Percentiles rank a stretch among this genome's conserved stretches.
phyloP scores from a whole-genome alignment of 2,329 filamentous ascomycete species.

The Colletotrichum tropicale region DNA sequence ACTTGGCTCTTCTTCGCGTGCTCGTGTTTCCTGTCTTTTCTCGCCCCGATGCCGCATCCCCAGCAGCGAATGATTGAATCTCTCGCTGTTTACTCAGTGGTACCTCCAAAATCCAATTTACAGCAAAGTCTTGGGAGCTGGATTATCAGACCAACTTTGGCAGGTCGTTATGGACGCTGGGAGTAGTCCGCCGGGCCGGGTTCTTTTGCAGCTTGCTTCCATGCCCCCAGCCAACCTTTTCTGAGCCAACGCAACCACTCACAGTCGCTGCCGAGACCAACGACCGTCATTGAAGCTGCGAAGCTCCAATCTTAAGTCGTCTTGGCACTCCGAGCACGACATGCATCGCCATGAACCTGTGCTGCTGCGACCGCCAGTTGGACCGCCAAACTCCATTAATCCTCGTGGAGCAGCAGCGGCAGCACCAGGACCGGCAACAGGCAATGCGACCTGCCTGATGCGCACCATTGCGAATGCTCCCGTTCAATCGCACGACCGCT shows the following conservation, averaged over 20 bases:
- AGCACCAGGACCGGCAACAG: background rate
- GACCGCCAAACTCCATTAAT: background rate
- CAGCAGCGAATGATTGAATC: background rate
- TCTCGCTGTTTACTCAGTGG: background rate
- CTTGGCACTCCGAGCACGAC: constrained; percentile 1
- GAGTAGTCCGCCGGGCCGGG: background rate
- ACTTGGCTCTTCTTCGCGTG: background rate
- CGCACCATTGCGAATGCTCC: background rate
- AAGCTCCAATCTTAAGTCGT: background rate
- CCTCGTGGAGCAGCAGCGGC: background rate
- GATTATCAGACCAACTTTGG: constrained; percentile 9
- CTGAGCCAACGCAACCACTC: background rate
- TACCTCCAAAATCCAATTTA: background rate
- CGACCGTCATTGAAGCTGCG: background rate
- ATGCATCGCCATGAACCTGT: background rate
- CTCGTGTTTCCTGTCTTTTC: background rate
- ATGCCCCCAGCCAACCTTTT: background rate
- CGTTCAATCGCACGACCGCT: background rate
- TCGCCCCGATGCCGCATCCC: background rate
- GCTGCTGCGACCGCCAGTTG: background rate
- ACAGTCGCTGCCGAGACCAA: background rate
- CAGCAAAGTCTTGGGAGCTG: background rate
- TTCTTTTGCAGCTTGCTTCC: background rate
- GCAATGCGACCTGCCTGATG: background rate
- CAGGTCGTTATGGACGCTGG: background rate